Conservation (phyloP, 768 basidiomycete genomes). For the Boletus sensibilis region DNA sequence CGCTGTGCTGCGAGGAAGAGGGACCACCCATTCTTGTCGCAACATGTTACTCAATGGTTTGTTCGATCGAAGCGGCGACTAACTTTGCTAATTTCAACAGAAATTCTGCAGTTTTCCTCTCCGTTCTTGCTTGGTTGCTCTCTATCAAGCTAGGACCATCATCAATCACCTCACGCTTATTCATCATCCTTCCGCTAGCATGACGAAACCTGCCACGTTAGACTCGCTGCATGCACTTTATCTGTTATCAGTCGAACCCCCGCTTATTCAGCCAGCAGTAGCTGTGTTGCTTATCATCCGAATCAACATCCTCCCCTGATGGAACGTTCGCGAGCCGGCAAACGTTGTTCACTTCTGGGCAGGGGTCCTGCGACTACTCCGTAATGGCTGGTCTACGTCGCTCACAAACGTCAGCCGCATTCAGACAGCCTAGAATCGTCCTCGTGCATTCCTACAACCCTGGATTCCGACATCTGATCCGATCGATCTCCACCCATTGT, state of each 20-base stretch:
- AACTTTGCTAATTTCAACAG: neutral
- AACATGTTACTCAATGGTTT: neutral
- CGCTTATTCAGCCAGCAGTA: neutral
- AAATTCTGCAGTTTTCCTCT: neutral
- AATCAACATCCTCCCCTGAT: neutral
- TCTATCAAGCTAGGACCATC: neutral
- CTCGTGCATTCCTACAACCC: neutral
- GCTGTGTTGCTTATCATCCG: conserved; percentile 1
- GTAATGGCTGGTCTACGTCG: neutral
- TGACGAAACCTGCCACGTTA: neutral
- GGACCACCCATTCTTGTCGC: neutral
- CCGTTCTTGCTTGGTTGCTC: neutral
- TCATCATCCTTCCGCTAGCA: neutral
- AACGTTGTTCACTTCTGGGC: neutral
- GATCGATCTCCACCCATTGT: conserved; percentile 17
- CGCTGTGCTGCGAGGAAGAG: neutral
- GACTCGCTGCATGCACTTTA: neutral
- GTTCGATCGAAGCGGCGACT: neutral
- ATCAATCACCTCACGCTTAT: neutral
- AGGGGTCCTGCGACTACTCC: neutral
- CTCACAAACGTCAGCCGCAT: neutral
- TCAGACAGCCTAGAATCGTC: neutral
- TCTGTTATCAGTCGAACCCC: neutral
- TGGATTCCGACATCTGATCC: conserved; percentile 14
- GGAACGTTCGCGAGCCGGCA: neutral